These are phyloP conservation scores for Candida insectorum DNA, from an alignment of 805 yeast genomes.

Conservation along the genomic window DNA sequence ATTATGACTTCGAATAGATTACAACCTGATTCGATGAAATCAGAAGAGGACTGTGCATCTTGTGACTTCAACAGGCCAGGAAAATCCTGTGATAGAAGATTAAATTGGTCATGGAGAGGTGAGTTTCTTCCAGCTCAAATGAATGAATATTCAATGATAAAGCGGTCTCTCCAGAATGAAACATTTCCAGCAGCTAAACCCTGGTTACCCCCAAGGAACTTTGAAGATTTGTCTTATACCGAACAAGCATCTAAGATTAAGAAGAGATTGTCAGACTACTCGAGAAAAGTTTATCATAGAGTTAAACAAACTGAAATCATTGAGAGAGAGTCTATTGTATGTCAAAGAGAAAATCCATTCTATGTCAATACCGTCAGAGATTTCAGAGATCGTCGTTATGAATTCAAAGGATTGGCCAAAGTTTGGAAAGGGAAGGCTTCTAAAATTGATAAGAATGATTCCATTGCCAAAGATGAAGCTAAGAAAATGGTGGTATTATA, in stretches of 20 bases:
- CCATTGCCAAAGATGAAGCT: conserved; percentile 78
- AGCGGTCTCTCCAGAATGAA: conserved; percentile 77
- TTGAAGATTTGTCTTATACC: conserved; percentile 70
- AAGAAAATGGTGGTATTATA: conserved; percentile 89
- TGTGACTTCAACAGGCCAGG: conserved; percentile 98
- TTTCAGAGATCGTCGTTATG: conserved; percentile 94
- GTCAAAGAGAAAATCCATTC: conserved; percentile 97
- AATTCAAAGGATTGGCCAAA: conserved; percentile 89
- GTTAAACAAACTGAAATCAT: conserved; percentile 78
- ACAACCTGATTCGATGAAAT: conserved; percentile 97
- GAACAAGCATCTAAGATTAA: conserved; percentile 78
- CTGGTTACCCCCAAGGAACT: conserved; percentile 56
- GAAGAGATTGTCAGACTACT: conserved; percentile 77
- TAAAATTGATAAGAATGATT: conserved; percentile 47
- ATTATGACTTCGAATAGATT: conserved; percentile 96
- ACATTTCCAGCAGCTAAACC: conserved; percentile 62
- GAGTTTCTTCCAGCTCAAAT: conserved; percentile 88
- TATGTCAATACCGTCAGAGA: conserved; percentile 91
- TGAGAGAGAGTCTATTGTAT: conserved; percentile 87
- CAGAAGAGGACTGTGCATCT: conserved; percentile 93
- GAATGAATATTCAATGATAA: conserved; percentile 89
- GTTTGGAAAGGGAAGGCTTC: conserved; percentile 85
- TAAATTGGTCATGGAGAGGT: conserved; percentile 99
- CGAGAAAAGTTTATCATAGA: conserved; percentile 80
- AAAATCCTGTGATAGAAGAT: conserved; percentile 83